A percentile compares a stretch with the other conserved stretches of the same genome.
These are phyloP conservation scores for Chytridium lagenaria DNA, from an alignment of 371 early-diverging fungal species.

Conservation along the genomic window DNA sequence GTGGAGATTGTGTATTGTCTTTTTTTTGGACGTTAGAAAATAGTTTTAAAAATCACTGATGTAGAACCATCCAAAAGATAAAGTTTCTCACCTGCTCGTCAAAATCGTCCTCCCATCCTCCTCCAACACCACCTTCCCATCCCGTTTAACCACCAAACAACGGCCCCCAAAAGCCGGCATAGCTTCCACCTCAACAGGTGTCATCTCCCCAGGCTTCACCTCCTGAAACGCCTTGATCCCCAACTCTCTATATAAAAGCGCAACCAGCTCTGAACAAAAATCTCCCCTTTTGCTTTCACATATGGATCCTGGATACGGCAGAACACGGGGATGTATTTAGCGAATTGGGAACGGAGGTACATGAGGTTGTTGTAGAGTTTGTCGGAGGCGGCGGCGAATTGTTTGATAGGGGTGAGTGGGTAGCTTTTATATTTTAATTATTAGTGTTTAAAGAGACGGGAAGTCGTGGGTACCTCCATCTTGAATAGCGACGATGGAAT, in stretches of 20 bases:
- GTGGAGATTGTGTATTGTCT: neutral
- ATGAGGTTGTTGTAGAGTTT: neutral
- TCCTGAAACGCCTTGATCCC: slow-evolving; percentile 31
- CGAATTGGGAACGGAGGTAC: neutral
- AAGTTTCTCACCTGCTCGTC: neutral
- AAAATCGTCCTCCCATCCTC: slow-evolving; percentile 7
- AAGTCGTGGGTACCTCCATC: neutral
- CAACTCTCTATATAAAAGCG: slow-evolving; percentile 26
- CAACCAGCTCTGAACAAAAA: slow-evolving; percentile 47
- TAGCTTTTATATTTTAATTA: slow-evolving; percentile 10
- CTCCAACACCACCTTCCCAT: slow-evolving; percentile 10
- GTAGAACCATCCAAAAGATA: neutral
- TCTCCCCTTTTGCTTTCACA: neutral
- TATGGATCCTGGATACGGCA: neutral
- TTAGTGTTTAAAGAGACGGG: neutral
- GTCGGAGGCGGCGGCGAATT: slow-evolving; percentile 21
- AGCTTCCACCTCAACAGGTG: slow-evolving; percentile 34
- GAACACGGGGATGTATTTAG: neutral
- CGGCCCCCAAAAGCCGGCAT: slow-evolving; percentile 7
- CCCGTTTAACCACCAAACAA: slow-evolving; percentile 10
- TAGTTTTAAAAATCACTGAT: neutral
- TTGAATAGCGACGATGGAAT: neutral
- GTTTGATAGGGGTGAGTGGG: slow-evolving; percentile 31
- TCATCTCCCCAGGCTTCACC: slow-evolving; percentile 22
- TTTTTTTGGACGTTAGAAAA: neutral